phyloP scores from a whole-genome alignment of 2,329 filamentous ascomycete species.

The Waltergamsia citrina region DNA sequence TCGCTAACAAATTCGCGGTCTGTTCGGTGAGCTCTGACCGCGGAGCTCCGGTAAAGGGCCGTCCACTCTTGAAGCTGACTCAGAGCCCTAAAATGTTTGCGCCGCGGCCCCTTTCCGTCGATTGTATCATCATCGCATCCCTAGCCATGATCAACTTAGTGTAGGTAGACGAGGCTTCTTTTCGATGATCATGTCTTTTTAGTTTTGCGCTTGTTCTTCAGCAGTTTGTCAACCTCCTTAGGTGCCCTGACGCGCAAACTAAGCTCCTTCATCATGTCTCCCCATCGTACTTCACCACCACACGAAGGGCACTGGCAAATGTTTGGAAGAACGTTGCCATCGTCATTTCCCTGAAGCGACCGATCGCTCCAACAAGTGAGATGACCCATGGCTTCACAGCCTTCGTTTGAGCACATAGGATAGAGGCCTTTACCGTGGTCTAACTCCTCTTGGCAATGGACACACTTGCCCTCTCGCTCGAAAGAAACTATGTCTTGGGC shows the following conservation, averaged over 20 bases:
- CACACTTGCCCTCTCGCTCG: slow-evolving; percentile 44
- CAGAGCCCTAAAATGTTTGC: no score
- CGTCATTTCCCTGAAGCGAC: no score
- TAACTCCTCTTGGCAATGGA: slow-evolving; percentile 39
- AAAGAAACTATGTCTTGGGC: slow-evolving; percentile 43
- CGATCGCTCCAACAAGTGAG: slow-evolving; percentile 45
- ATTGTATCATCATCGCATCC: no score
- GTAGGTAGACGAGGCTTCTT: no score
- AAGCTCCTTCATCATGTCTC: slow-evolving; percentile 72
- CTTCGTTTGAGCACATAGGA: slow-evolving; percentile 42
- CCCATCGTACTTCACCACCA: slow-evolving; percentile 54
- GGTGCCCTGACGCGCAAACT: slow-evolving; percentile 62
- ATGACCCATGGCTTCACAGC: slow-evolving; percentile 49
- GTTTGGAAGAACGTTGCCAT: slow-evolving; percentile 51
- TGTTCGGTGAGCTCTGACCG: no score
- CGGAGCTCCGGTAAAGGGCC: no score
- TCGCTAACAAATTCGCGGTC: no score
- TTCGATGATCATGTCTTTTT: no score
- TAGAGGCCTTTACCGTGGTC: slow-evolving; percentile 40
- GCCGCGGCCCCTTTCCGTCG: no score
- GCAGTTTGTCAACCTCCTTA: slow-evolving; percentile 60
- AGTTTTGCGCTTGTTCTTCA: slow-evolving; percentile 38
- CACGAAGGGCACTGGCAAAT: slow-evolving; percentile 66
- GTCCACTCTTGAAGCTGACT: no score
- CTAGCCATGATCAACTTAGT: no score